phyloP scores from a whole-genome alignment of 2,329 filamentous ascomycete species.

The Aspergillus vadensis region DNA sequence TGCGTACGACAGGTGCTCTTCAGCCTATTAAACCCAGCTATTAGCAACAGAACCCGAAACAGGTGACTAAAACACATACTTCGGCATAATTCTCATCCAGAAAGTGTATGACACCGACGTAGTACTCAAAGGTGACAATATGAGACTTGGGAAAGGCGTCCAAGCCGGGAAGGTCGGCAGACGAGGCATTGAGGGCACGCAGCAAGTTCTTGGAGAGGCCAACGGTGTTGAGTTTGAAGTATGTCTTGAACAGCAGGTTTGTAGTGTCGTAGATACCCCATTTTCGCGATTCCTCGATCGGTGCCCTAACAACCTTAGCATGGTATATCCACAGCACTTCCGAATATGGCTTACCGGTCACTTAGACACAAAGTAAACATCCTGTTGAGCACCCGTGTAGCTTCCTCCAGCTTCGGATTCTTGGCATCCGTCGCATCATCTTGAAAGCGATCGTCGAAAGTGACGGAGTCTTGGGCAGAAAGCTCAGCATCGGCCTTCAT shows the following conservation, averaged over 20 bases:
- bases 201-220: conserved; percentile 88
- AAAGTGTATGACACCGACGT: conserved; percentile 89
- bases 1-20: conserved; percentile 76
- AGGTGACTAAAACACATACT: conserved; percentile 46
- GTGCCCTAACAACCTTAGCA: conserved; percentile 58
- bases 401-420: conserved; percentile 85
- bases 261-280: conserved; percentile 97
- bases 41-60: conserved; percentile 8
- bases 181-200: conserved; percentile 75
- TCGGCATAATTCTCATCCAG: conserved; percentile 88
- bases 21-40: conserved; percentile 57
- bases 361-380: conserved; percentile 89
- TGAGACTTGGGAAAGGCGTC: conserved; percentile 84
- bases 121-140: conserved; percentile 94
- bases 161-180: conserved; percentile 77
- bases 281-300: conserved; percentile 86
- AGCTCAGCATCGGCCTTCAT: conserved; percentile 81
- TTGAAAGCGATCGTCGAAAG: conserved; percentile 60
- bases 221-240: conserved; percentile 91
- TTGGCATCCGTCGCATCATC: conserved; percentile 82
- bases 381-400: conserved; percentile 83
- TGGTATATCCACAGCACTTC: background rate
- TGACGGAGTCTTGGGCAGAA: conserved; percentile 50
- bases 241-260: conserved; percentile 96
- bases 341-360: conserved; percentile 67